Percentiles rank a stretch among this genome's conserved stretches.
Evolutionary conservation across 2,329 filamentous ascomycete genomes (phyloP).

Genomic region (Epichloe glyceriae): DNA sequence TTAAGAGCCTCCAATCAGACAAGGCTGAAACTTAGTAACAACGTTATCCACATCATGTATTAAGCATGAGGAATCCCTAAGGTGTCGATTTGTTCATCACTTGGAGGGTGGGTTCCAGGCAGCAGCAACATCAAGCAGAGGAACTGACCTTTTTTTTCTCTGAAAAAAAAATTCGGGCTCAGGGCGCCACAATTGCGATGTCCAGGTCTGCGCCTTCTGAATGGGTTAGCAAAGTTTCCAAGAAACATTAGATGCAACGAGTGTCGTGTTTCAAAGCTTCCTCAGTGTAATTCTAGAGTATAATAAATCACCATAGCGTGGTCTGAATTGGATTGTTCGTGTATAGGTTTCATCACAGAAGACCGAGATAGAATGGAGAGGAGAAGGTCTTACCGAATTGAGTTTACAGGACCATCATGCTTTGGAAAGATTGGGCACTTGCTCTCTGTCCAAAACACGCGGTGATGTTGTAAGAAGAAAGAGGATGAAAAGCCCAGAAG

Average conservation of each 20-base stretch:
- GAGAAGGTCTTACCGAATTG: constrained; percentile 11
- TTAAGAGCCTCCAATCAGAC: constrained; percentile 39
- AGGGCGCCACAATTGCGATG: neutral
- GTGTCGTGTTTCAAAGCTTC: constrained; percentile 16
- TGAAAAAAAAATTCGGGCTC: neutral
- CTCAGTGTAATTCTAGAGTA: constrained; percentile 44
- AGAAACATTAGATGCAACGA: neutral
- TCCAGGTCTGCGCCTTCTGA: neutral
- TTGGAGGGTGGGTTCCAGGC: constrained; percentile 16
- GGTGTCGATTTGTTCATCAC: constrained; percentile 51
- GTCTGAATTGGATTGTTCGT: constrained; percentile 55
- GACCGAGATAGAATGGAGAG: constrained; percentile 1
- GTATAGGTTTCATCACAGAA: constrained; percentile 22
- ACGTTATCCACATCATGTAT: constrained; percentile 51
- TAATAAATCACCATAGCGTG: constrained; percentile 39
- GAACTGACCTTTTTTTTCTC: constrained; percentile 33
- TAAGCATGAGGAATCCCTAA: constrained; percentile 57
- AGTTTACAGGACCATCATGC: neutral
- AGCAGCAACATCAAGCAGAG: neutral
- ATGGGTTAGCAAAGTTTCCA: neutral
- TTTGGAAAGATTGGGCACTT: neutral
- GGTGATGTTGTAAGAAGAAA: neutral
- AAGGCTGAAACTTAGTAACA: constrained; percentile 52
- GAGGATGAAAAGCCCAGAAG: neutral
- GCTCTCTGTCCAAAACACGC: neutral